Evolutionary conservation across 1,284 basidiomycete genomes (phyloP), one percentile per base, ranked within the genome.

Genomic region (Irpex sp.): DNA sequence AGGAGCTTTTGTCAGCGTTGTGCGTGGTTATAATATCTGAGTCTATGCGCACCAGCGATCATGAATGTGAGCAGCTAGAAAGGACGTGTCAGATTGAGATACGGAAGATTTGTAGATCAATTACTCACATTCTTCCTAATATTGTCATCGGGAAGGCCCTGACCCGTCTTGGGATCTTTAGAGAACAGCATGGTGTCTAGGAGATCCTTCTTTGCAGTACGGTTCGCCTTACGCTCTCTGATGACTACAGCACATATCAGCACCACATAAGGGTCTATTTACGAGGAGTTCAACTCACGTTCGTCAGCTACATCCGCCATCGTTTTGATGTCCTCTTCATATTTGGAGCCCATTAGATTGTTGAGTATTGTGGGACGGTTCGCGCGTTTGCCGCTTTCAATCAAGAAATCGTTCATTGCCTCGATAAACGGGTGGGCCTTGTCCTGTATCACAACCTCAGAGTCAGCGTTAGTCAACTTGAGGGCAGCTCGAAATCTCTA

Each of bases 51-150:
- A 76, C 77, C 83, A 4, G 82, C 83, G 46, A 83, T 79, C n/a
- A 84, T 71, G 75, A 84, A 83, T 1, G 82, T 83, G 17, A 83
- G 69, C 26, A 83, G 75, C 79, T 81, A 50, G 7, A 13, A 15
- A 39, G 37, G 15, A 15, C 4, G 2, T 53, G n/a, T 21, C 33
- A 54, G 13, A 33, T 19, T n/a, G 15, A 35, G 15, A 60, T 46
- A 21, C 33, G 53, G 4, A 13, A n/a, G n/a, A n/a, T 19, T 19
- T 33, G 6, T 35, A 35, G 63, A 17, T 51, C 4, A 46, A 75
- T 19, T 59, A 5, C 77, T 73, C 50, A 84, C 83, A 47, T 77
- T 78, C 60, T 31, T 19, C 17, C 17, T 51, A 19, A 51, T 51
- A 3, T 31, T 19, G 50, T 80, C 76, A 57, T 82, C 79, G 0